These are phyloP conservation scores for Suhomyces bribrorum DNA, from an alignment of 1,139 yeast genomes.

Conservation along the genomic window DNA sequence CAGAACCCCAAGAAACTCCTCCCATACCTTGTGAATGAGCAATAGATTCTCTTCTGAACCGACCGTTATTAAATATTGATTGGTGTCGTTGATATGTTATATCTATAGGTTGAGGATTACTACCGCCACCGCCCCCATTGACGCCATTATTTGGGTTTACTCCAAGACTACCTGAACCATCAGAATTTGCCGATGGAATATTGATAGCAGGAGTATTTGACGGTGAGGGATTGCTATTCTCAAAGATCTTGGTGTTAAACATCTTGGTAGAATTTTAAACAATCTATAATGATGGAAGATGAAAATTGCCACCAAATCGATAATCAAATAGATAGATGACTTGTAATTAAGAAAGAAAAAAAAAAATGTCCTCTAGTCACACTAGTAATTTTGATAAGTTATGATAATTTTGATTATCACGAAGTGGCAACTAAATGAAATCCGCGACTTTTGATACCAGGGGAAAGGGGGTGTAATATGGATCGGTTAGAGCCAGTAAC, in stretches of 20 bases:
- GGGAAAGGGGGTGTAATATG: background rate
- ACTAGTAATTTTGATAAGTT: background rate
- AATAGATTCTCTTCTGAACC: slow-evolving; percentile 77
- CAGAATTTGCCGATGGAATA: slow-evolving; percentile 15
- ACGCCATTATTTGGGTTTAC: background rate
- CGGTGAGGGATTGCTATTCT: slow-evolving; percentile 16
- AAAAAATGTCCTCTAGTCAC: too few species aligned
- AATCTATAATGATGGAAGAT: background rate
- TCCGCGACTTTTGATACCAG: background rate
- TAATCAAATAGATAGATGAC: background rate
- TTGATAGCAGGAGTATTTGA: slow-evolving; percentile 21
- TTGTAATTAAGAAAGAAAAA: background rate
- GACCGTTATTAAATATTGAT: slow-evolving; percentile 36
- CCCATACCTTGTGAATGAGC: slow-evolving; percentile 98
- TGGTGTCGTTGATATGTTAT: slow-evolving; percentile 48
- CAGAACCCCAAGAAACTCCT: slow-evolving; percentile 97
- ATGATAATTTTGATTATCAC: background rate
- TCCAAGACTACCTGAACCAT: slow-evolving; percentile 5
- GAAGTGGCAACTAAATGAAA: background rate
- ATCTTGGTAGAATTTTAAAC: slow-evolving; percentile 9
- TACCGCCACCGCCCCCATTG: slow-evolving; percentile 7
- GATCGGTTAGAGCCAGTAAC: background rate
- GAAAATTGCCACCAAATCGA: background rate
- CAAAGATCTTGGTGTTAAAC: slow-evolving; percentile 23
- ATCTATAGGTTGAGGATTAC: slow-evolving; percentile 47